These are phyloP conservation scores for Penicillium flavigenum DNA, from an alignment of 495 filamentous ascomycete genomes.

Conservation along the genomic window DNA sequence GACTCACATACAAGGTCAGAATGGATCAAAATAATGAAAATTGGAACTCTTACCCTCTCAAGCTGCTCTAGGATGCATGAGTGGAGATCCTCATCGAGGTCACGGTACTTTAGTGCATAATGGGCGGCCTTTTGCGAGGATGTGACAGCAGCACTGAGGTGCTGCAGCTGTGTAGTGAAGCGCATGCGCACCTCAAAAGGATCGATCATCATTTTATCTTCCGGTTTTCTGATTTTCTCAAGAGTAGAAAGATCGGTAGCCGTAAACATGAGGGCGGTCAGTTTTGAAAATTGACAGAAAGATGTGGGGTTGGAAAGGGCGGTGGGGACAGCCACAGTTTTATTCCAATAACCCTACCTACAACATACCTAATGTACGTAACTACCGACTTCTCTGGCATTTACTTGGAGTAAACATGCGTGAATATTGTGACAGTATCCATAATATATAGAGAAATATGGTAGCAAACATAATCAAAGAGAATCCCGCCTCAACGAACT, in stretches of 20 bases:
- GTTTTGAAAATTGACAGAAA: not conserved
- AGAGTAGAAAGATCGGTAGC: not conserved
- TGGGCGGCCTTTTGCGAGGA: conserved; percentile 89
- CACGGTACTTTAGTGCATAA: conserved; percentile 88
- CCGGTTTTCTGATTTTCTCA: not conserved
- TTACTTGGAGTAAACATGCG: not conserved
- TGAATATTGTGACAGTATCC: not conserved
- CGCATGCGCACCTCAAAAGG: conserved; percentile 98
- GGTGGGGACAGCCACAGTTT: conserved; percentile 3
- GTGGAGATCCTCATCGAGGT: conserved; percentile 94
- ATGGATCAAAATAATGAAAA: not conserved
- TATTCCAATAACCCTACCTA: not conserved
- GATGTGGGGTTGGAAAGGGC: not conserved
- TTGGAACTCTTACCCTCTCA: conserved; percentile 59
- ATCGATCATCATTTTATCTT: conserved; percentile 66
- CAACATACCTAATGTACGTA: no score
- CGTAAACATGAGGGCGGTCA: conserved; percentile 9
- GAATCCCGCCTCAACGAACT: conserved; percentile 41
- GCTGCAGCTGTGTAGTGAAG: conserved; percentile 83
- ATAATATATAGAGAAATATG: conserved; percentile 14
- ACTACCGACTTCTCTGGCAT: not conserved
- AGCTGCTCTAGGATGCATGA: conserved; percentile 96
- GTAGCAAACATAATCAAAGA: conserved; percentile 20
- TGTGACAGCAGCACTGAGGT: conserved; percentile 83
- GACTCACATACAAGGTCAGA: not conserved